A percentile compares a stretch with the other conserved stretches of the same genome.
Conservation (phyloP, 345 rosid species). For the Populus pruinosa region DNA sequence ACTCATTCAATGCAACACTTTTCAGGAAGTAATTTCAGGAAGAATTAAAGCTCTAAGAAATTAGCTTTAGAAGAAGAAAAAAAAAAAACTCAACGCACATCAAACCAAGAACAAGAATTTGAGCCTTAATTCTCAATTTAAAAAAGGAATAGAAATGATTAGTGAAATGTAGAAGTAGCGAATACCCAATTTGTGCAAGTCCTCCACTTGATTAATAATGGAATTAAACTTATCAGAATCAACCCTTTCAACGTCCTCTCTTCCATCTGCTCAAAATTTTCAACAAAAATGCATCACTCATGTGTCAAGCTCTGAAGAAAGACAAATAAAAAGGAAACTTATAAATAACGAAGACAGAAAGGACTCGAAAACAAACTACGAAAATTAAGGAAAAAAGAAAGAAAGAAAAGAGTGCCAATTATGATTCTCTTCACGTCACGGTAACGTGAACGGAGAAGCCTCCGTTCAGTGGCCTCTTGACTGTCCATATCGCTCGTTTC, state of each 20-base stretch:
- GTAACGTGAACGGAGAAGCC: conserved; percentile 32
- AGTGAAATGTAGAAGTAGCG: neutral
- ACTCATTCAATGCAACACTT: too few relatives aligned
- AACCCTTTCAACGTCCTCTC: conserved; percentile 26
- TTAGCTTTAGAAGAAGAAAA: too few relatives aligned
- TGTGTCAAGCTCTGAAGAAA: neutral
- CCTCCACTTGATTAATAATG: conserved; percentile 31
- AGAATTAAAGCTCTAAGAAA: too few relatives aligned
- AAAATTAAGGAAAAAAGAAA: neutral
- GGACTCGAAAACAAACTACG: neutral
- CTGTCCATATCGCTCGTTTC: neutral
- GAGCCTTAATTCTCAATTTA: neutral
- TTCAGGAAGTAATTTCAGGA: too few relatives aligned
- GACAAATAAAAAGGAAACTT: neutral
- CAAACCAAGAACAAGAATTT: neutral
- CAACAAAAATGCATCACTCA: neutral
- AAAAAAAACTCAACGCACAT: too few relatives aligned
- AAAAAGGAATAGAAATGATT: neutral
- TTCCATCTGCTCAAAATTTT: conserved; percentile 20
- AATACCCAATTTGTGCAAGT: conserved; percentile 40
- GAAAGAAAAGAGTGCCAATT: conserved; percentile 18
- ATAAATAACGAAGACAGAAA: neutral
- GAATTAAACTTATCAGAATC: conserved; percentile 32
- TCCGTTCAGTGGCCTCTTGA: conserved; percentile 3
- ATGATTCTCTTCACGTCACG: conserved; percentile 33